A percentile compares a stretch with the other conserved stretches of the same genome.
Evolutionary conservation across 331 rosid species (phyloP).

Genomic region (Stylosanthes scabra): DNA sequence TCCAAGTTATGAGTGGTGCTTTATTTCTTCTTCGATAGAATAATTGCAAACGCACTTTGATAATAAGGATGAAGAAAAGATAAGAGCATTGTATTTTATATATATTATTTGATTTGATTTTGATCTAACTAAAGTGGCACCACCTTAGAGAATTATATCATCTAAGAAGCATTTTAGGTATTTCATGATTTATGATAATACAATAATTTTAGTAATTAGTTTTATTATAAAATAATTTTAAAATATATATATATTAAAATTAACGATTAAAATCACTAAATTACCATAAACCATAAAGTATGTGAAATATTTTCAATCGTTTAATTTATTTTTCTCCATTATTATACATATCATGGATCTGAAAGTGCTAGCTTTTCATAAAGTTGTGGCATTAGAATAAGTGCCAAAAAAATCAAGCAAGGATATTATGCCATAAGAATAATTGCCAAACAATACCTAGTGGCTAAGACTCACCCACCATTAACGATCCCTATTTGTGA

Average conservation of each 20-base stretch:
- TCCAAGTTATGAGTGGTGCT: constrained; percentile 5
- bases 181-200: too few relatives aligned
- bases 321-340: too few relatives aligned
- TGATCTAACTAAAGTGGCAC: background rate
- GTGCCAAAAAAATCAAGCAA: constrained; percentile 8
- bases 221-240: too few relatives aligned
- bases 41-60: constrained; percentile 10
- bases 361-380: background rate
- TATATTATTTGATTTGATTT: too few relatives aligned
- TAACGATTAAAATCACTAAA: too few relatives aligned
- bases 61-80: background rate
- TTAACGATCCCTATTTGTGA: constrained; percentile 7
- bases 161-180: too few relatives aligned
- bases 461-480: constrained; percentile 41
- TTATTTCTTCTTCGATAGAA: constrained; percentile 23
- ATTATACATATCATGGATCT: background rate
- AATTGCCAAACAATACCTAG: constrained; percentile 22
- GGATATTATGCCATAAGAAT: constrained; percentile 19
- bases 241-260: too few relatives aligned
- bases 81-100: background rate
- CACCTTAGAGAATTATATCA: too few relatives aligned
- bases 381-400: constrained; percentile 1
- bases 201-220: too few relatives aligned
- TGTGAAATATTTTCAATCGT: too few relatives aligned
- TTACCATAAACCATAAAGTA: too few relatives aligned